phyloP scores from a whole-genome alignment of 495 filamentous ascomycete genomes.

The Astrocystis sublimbata region DNA sequence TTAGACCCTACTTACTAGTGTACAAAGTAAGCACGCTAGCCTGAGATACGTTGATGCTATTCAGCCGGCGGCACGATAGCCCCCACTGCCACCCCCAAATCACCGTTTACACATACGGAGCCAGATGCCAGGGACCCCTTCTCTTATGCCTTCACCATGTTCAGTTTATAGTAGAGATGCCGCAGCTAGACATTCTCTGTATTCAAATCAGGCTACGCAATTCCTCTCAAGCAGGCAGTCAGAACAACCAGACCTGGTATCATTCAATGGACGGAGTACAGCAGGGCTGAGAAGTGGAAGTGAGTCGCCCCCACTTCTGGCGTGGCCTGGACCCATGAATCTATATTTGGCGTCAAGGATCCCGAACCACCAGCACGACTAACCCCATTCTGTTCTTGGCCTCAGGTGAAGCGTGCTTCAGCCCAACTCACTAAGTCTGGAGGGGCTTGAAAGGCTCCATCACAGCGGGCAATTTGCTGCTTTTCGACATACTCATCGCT shows the following conservation, averaged over 20 bases:
- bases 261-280: background rate
- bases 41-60: no score
- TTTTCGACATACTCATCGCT: background rate
- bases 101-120: no score
- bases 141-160: background rate
- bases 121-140: no score
- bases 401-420: conserved; percentile 13
- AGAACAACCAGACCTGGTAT: background rate
- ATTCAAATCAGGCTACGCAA: background rate
- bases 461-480: background rate
- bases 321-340: background rate
- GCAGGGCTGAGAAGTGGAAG: conserved; percentile 13
- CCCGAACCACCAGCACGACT: conserved; percentile 20
- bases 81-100: no score
- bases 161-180: background rate
- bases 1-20: conserved; percentile 6
- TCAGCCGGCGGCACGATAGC: background rate
- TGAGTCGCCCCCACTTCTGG: background rate
- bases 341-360: conserved; percentile 27
- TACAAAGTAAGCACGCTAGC: background rate
- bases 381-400: conserved; percentile 15
- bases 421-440: background rate
- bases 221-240: background rate
- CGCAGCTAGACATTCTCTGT: background rate
- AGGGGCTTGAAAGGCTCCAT: background rate